A percentile compares a stretch with the other conserved stretches of the same genome.
Evolutionary conservation across 179 eudicot species (phyloP).

Genomic region (Beta lomatogona): DNA sequence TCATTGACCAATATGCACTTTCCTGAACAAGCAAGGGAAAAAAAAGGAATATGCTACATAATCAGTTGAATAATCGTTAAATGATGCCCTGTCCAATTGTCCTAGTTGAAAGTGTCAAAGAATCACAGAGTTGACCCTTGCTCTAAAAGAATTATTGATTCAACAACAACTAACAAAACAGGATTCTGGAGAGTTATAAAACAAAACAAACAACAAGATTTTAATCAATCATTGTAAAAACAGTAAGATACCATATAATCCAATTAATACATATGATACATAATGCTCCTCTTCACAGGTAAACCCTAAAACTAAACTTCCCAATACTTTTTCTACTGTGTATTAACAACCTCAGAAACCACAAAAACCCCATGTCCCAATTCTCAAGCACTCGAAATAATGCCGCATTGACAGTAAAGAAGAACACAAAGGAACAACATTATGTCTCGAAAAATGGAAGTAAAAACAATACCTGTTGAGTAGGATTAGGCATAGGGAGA

Average conservation of each 20-base stretch:
- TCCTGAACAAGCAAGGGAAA: conserved; percentile 40
- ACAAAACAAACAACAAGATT: neutral
- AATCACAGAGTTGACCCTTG: conserved; percentile 1
- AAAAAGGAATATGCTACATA: conserved; percentile 10
- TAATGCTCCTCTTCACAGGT: neutral
- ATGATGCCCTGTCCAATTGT: neutral
- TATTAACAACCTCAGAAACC: neutral
- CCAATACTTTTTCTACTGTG: too few relatives aligned
- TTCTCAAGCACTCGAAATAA: neutral
- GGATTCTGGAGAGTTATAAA: too few relatives aligned
- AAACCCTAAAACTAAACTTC: too few relatives aligned
- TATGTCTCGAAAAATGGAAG: neutral
- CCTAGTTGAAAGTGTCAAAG: conserved; percentile 14
- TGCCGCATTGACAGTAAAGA: neutral
- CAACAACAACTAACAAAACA: neutral
- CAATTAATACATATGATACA: neutral
- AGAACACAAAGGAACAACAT: neutral
- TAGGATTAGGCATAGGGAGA: conserved; percentile 41
- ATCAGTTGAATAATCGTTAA: conserved; percentile 15
- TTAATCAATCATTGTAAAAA: neutral
- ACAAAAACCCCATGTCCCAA: neutral
- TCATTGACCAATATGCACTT: conserved; percentile 62
- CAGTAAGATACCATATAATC: neutral
- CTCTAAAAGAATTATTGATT: neutral
- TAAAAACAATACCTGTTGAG: conserved; percentile 26